Evolutionary conservation across 2,329 filamentous ascomycete genomes (phyloP).

Genomic region (Beauveria medogensis): DNA sequence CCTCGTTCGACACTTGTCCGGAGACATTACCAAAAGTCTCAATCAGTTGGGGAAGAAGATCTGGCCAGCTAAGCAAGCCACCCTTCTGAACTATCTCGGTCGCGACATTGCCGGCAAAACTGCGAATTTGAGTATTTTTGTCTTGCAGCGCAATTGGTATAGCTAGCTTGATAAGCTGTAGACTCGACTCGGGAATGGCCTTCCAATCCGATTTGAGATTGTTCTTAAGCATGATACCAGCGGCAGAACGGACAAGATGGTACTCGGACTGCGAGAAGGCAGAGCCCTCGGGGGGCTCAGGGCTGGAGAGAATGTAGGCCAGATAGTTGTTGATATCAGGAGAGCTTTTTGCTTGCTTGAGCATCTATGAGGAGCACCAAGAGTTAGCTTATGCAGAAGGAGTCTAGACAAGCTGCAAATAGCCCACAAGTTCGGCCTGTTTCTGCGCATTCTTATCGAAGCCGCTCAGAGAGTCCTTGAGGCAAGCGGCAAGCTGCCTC

Average conservation of each 20-base stretch:
- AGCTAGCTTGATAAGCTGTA: conserved; percentile 70
- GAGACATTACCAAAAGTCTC: conserved; percentile 65
- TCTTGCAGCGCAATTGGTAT: conserved; percentile 77
- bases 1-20: conserved; percentile 59
- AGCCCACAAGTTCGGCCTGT: conserved; percentile 75
- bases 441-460: conserved; percentile 74
- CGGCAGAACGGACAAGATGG: conserved; percentile 73
- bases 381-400: conserved; percentile 18
- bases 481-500: conserved; percentile 78
- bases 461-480: conserved; percentile 86
- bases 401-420: not conserved
- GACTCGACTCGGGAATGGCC: conserved; percentile 62
- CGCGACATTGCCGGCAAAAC: conserved; percentile 85
- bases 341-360: conserved; percentile 76
- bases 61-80: conserved; percentile 83
- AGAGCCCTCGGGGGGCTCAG: conserved; percentile 53
- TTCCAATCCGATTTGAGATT: conserved; percentile 72
- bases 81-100: conserved; percentile 83
- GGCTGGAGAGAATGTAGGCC: conserved; percentile 76
- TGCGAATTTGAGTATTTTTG: conserved; percentile 71
- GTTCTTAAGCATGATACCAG: conserved; percentile 93
- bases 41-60: conserved; percentile 76
- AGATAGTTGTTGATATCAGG: conserved; percentile 98
- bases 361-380: conserved; percentile 59
- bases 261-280: conserved; percentile 53